Evolutionary conservation across 2,329 filamentous ascomycete species (phyloP).

Genomic region (Escovopsis weberi): DNA sequence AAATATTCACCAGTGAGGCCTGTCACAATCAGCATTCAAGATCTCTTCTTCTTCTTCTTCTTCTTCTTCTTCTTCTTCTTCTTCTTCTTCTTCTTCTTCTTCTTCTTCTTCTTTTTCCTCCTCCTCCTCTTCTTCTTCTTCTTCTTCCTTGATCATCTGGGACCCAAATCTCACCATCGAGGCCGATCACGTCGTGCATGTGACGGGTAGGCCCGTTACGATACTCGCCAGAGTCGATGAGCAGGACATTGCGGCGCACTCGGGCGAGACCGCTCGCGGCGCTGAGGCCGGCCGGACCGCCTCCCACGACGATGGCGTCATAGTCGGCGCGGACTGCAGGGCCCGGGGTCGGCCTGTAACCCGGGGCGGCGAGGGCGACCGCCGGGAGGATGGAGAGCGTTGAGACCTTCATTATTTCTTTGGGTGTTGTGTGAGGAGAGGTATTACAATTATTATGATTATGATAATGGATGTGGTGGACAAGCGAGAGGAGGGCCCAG

Average conservation of each 20-base stretch:
- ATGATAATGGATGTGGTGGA: too few relatives aligned
- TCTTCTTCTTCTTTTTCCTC: too few relatives aligned
- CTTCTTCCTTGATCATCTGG: too few relatives aligned
- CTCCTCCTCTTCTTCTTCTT: too few relatives aligned
- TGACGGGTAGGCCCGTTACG: slow-evolving; percentile 41
- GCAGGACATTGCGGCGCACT: slow-evolving; percentile 36
- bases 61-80: too few relatives aligned
- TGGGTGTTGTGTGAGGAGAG: too few relatives aligned
- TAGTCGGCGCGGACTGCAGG: slow-evolving; percentile 17
- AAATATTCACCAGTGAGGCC: slow-evolving; percentile 40
- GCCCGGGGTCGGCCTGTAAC: too few relatives aligned
- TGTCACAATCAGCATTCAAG: slow-evolving; percentile 10
- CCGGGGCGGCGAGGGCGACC: not conserved
- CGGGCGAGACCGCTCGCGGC: slow-evolving; percentile 43
- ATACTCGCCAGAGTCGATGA: slow-evolving; percentile 45
- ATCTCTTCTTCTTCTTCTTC: too few relatives aligned
- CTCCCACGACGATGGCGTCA: slow-evolving; percentile 43
- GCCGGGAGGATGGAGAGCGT: not conserved
- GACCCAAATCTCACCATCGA: slow-evolving; percentile 31
- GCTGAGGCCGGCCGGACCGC: slow-evolving; percentile 40
- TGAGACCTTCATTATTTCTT: slow-evolving; percentile 1
- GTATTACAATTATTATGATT: too few relatives aligned
- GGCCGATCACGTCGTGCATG: slow-evolving; percentile 47
- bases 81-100: too few relatives aligned
- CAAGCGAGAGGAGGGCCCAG: too few relatives aligned